Percentiles rank a stretch among this genome's conserved stretches.
Conservation (phyloP, 192 early-diverging fungal species). For the Mortierella antarctica region DNA sequence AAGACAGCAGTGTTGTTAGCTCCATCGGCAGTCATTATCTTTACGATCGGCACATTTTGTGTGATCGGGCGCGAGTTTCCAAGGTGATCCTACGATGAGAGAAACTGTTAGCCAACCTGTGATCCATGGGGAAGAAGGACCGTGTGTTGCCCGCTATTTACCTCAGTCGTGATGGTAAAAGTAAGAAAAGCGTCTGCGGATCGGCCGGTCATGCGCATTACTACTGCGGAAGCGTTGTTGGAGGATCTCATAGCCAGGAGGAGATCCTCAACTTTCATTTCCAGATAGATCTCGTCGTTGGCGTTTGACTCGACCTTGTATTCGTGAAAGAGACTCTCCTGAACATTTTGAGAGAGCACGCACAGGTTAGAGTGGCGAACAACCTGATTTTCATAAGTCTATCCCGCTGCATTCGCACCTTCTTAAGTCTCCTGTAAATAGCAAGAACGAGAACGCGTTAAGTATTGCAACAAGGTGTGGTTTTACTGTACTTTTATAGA, state of each 20-base stretch:
- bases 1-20: constrained; percentile 29
- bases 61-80: constrained; percentile 28
- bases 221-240: constrained; percentile 62
- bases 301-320: constrained; percentile 72
- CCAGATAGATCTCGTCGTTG: constrained; percentile 79
- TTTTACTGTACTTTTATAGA: background rate
- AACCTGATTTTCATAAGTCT: background rate
- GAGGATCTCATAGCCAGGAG: constrained; percentile 71
- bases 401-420: constrained; percentile 5
- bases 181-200: constrained; percentile 62
- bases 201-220: constrained; percentile 74
- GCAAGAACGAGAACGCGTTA: background rate
- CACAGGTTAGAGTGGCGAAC: background rate
- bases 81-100: constrained; percentile 19
- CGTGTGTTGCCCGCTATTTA: constrained; percentile 27
- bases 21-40: constrained; percentile 34
- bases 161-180: constrained; percentile 57
- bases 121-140: constrained; percentile 4
- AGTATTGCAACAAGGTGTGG: background rate
- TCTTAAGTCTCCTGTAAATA: constrained; percentile 10
- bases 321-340: constrained; percentile 73
- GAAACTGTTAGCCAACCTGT: constrained; percentile 65
- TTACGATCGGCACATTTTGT: constrained; percentile 33
- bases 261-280: constrained; percentile 74
- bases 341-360: background rate